phyloP scores from a whole-genome alignment of 2,329 filamentous ascomycete species.

The Penicillium hesseltinei region DNA sequence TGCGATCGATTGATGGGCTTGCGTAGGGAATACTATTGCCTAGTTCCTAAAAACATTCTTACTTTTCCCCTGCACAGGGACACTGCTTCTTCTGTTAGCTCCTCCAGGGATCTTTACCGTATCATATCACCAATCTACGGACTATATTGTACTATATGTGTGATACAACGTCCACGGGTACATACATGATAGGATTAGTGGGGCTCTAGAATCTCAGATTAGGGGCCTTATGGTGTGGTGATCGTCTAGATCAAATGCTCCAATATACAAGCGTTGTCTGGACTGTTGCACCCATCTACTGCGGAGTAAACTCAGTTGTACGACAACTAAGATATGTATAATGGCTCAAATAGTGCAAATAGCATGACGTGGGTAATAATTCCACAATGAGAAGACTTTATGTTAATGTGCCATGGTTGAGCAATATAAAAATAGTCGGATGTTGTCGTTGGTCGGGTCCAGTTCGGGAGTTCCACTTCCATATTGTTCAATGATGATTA shows the following conservation, averaged over 20 bases:
- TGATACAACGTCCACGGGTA: neutral
- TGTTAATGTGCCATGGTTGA: neutral
- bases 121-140: neutral
- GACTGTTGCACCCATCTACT: slow-evolving; percentile 1
- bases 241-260: neutral
- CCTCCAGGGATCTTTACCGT: neutral
- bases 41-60: slow-evolving; percentile 38
- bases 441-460: neutral
- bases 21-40: neutral
- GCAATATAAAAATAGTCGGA: neutral
- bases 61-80: neutral
- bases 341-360: neutral
- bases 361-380: neutral
- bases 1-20: neutral
- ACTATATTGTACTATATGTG: neutral
- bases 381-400: neutral
- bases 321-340: neutral
- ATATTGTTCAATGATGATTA: slow-evolving; percentile 3
- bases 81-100: neutral
- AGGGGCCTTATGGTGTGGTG: neutral
- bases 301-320: neutral
- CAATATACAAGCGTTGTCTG: slow-evolving; percentile 11
- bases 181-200: neutral
- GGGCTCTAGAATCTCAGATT: slow-evolving; percentile 8
- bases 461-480: neutral